A percentile compares a stretch with the other conserved stretches of the same genome.
phyloP scores from a whole-genome alignment of 805 yeast genomes.

The Kodamaea sagamina region DNA sequence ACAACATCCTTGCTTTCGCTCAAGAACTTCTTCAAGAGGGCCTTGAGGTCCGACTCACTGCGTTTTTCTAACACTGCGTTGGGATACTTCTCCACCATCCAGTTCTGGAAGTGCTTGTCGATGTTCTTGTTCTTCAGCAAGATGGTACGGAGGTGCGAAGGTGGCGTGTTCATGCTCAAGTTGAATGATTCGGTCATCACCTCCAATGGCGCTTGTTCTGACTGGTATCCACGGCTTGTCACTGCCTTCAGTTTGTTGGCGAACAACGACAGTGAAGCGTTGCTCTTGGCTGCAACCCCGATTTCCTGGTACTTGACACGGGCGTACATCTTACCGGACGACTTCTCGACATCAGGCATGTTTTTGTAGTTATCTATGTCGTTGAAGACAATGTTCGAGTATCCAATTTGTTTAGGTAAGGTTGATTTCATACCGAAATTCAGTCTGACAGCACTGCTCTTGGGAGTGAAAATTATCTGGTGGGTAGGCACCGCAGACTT shows the following conservation, averaged over 20 bases:
- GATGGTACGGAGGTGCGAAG: slow-evolving; percentile 31
- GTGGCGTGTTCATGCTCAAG: slow-evolving; percentile 29
- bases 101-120: slow-evolving; percentile 54
- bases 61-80: slow-evolving; percentile 27
- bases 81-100: slow-evolving; percentile 55
- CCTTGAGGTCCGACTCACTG: slow-evolving; percentile 25
- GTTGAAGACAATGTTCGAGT: slow-evolving; percentile 61
- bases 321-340: slow-evolving; percentile 59
- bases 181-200: slow-evolving; percentile 35
- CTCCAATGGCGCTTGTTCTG: slow-evolving; percentile 18
- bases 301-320: slow-evolving; percentile 68
- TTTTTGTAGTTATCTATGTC: slow-evolving; percentile 67
- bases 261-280: slow-evolving; percentile 35
- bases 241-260: slow-evolving; percentile 24
- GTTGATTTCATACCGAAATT: slow-evolving; percentile 77
- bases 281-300: slow-evolving; percentile 50
- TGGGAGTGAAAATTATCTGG: slow-evolving; percentile 71
- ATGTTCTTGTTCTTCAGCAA: slow-evolving; percentile 46
- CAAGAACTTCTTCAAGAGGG: slow-evolving; percentile 38
- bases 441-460: slow-evolving; percentile 61
- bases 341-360: slow-evolving; percentile 70
- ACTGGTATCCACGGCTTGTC: slow-evolving; percentile 13
- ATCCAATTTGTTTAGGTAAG: slow-evolving; percentile 61
- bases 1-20: slow-evolving; percentile 21
- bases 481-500: slow-evolving; percentile 56